phyloP scores from a whole-genome alignment of 2,329 filamentous ascomycete species.

The Cryphonectria radicalis region DNA sequence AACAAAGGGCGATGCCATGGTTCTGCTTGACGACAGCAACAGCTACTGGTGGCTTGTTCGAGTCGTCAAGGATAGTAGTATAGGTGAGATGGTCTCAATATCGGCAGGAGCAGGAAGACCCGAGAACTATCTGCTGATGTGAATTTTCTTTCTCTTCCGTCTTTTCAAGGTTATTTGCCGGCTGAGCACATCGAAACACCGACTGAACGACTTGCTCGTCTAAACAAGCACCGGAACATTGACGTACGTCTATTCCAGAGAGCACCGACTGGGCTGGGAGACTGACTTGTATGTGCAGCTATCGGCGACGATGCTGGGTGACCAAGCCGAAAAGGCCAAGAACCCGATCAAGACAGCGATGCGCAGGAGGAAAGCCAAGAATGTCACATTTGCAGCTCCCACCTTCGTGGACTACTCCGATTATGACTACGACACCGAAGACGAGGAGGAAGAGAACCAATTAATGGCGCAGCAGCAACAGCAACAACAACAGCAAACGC shows the following conservation, averaged over 20 bases:
- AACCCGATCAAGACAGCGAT: slow-evolving; percentile 85
- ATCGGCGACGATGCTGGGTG: slow-evolving; percentile 65
- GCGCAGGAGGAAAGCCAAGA: slow-evolving; percentile 80
- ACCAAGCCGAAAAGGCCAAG: slow-evolving; percentile 75
- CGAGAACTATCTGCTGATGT: background rate
- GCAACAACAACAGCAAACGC: slow-evolving; percentile 35
- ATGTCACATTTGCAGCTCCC: slow-evolving; percentile 80
- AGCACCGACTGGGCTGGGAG: slow-evolving; percentile 5
- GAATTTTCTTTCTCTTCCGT: background rate
- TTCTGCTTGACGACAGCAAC: slow-evolving; percentile 96
- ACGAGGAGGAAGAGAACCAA: slow-evolving; percentile 62
- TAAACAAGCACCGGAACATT: slow-evolving; percentile 98
- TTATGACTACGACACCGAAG: slow-evolving; percentile 50
- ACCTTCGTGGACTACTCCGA: slow-evolving; percentile 85
- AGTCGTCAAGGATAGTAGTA: slow-evolving; percentile 96
- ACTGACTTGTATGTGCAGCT: slow-evolving; percentile 50
- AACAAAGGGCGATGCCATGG: slow-evolving; percentile 98
- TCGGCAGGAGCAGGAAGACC: background rate
- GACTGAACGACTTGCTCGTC: slow-evolving; percentile 85
- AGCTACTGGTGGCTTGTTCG: slow-evolving; percentile 99
- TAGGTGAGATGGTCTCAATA: slow-evolving; percentile 55
- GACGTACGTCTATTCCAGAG: slow-evolving; percentile 67
- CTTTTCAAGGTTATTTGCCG: slow-evolving; percentile 75
- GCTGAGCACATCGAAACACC: slow-evolving; percentile 99
- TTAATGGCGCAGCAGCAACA: slow-evolving; percentile 39